These are phyloP conservation scores for Fusarium hainanense DNA, from an alignment of 2,329 filamentous ascomycete genomes.

Conservation along the genomic window DNA sequence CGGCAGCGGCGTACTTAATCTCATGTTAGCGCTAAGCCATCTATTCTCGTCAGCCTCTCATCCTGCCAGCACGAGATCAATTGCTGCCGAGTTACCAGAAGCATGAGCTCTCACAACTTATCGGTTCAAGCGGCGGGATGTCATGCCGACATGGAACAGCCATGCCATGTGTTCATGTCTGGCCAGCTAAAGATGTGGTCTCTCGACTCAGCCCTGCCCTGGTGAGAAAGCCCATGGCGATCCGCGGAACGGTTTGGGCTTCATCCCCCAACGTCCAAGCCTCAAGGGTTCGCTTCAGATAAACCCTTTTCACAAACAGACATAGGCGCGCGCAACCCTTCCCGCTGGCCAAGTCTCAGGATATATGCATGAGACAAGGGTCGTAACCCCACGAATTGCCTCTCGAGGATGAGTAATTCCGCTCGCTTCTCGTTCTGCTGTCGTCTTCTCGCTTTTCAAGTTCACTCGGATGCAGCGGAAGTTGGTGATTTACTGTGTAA, in stretches of 20 bases:
- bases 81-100: conserved; percentile 12
- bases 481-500: conserved; percentile 15
- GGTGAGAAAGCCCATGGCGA: conserved; percentile 1
- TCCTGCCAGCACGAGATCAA: conserved; percentile 9
- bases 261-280: conserved; percentile 3
- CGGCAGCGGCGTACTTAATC: conserved; percentile 24
- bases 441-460: conserved; percentile 5
- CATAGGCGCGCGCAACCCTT: conserved; percentile 30
- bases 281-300: conserved; percentile 31
- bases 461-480: conserved; percentile 39
- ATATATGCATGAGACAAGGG: conserved; percentile 17
- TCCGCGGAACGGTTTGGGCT: conserved; percentile 27
- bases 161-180: conserved; percentile 18
- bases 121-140: conserved; percentile 1
- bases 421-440: conserved; percentile 8
- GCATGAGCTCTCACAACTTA: conserved; percentile 16
- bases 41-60: conserved; percentile 10
- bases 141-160: conserved; percentile 13
- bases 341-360: conserved; percentile 19
- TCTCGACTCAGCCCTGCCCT: conserved; percentile 31
- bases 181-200: not conserved
- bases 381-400: conserved; percentile 27
- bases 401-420: conserved; percentile 3
- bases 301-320: conserved; percentile 5
- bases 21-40: conserved; percentile 11